Conservation (phyloP, 2,329 filamentous ascomycete species). For the Berkeleyomyces rouxiae region DNA sequence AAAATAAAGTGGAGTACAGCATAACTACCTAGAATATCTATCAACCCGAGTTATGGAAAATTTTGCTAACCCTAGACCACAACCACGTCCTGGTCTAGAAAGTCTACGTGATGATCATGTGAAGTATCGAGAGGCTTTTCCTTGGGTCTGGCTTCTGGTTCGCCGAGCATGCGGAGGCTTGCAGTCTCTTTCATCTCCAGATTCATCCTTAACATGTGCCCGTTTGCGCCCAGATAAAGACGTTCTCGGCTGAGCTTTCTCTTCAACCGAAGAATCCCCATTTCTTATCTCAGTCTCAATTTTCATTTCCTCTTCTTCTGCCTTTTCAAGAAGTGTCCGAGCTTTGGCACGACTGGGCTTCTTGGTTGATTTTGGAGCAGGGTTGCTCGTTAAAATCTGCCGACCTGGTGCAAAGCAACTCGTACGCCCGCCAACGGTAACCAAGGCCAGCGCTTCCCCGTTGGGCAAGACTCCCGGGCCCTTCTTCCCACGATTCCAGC, state of each 20-base stretch:
- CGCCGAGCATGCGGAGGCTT: not conserved
- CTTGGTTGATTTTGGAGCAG: not conserved
- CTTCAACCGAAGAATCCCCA: not conserved
- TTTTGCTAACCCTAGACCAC: not conserved
- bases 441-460: slow-evolving; percentile 67
- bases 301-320: not conserved
- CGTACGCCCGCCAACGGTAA: slow-evolving; percentile 82
- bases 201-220: slow-evolving; percentile 19
- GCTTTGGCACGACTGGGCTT: not conserved
- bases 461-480: slow-evolving; percentile 53
- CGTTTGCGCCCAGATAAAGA: slow-evolving; percentile 13
- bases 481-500: slow-evolving; percentile 84
- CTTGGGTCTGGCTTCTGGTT: not conserved
- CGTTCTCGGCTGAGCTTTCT: slow-evolving; percentile 2
- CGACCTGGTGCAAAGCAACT: slow-evolving; percentile 73
- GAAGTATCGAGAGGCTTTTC: not conserved
- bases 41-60: not conserved
- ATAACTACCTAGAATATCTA: no score
- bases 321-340: not conserved
- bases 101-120: not conserved
- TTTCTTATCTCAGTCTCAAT: not conserved
- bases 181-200: slow-evolving; percentile 12
- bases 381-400: slow-evolving; percentile 31
- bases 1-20: not conserved
- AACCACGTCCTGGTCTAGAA: not conserved